Evolutionary conservation across 352 stramenopile species (phyloP), one percentile per base, ranked within the genome.

Genomic region (Saprolegnia parasitica): DNA sequence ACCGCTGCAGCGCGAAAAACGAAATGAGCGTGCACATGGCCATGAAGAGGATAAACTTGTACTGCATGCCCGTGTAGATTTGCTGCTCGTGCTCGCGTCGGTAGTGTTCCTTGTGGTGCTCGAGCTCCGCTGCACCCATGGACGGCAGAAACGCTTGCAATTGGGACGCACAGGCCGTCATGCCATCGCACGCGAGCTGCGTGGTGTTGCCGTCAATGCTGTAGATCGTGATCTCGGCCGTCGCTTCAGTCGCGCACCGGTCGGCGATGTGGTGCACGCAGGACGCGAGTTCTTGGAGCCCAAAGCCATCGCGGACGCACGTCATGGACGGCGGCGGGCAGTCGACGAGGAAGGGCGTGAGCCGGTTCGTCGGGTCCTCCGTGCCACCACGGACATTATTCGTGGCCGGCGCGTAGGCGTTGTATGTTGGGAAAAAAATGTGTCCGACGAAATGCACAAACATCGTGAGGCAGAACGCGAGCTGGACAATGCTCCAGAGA

Each of bases 231-330:
- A 60, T 60, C 35, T 60, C 13, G 13, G 52, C 11, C 16, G n/a
- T 24, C 24, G 11, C 13, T 9, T 60, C 52, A 4, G 11, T 24
- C 16, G 52, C 52, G 35, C 52, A 60, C 11, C 52, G 52, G 35
- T 60, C 52, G 52, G 52, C 52, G 52, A 60, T 60, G 35, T 60
- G 52, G 13, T 15, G 11, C 13, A 60, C 52, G 35, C 52, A 60
- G 13, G 52, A 42, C 35, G n/a, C 35, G 24, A 60, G 35, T 60
- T 60, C 52, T 16, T n/a, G 24, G 11, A 60, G 20, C 24, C 52
- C 52, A 60, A 60, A 60, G 24, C 52, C 52, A 9, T 60, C 52
- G 24, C 52, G 52, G 35, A 60, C 24, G 20, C 52, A 60, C 11
- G 24, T 60, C 13, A n/a, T 60, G 11, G 52, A 60, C 20, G 52